A percentile compares a stretch with the other conserved stretches of the same genome.
Conservation (phyloP, 1,284 basidiomycete species). For the Ceratobasidium papillatum region DNA sequence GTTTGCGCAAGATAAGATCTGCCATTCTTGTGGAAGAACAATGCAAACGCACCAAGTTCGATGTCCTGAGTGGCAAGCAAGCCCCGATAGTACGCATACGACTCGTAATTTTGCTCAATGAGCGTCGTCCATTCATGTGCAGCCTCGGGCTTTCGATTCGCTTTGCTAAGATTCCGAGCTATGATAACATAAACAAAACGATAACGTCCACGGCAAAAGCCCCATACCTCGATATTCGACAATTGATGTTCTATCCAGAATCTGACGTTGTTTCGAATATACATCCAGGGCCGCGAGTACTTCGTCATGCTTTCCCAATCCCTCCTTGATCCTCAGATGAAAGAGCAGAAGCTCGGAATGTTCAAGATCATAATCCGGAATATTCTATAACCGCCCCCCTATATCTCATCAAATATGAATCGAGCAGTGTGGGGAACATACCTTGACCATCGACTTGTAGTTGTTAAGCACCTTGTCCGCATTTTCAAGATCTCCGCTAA, state of each 20-base stretch:
- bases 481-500: constrained; percentile 78
- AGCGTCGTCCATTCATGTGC: constrained; percentile 81
- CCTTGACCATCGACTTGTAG: constrained; percentile 56
- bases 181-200: constrained; percentile 33
- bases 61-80: constrained; percentile 74
- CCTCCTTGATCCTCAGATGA: constrained; percentile 81
- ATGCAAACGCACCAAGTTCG: constrained; percentile 64
- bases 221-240: constrained; percentile 78
- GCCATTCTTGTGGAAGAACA: constrained; percentile 29
- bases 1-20: constrained; percentile 15
- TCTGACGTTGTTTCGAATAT: constrained; percentile 68
- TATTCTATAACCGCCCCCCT: constrained; percentile 59
- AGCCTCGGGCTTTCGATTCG: constrained; percentile 70
- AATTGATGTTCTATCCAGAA: constrained; percentile 76
- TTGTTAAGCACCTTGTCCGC: constrained; percentile 79
- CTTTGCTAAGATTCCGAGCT: constrained; percentile 77
- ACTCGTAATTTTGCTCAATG: constrained; percentile 88
- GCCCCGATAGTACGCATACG: constrained; percentile 80
- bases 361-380: constrained; percentile 82
- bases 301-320: constrained; percentile 63
- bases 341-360: constrained; percentile 88
- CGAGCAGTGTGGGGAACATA: constrained; percentile 58
- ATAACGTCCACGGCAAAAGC: constrained; percentile 41
- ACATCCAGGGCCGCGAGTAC: constrained; percentile 69
- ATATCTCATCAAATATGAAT: constrained; percentile 53